Conservation (phyloP, 768 basidiomycete genomes). For the Mrakia gelida region DNA sequence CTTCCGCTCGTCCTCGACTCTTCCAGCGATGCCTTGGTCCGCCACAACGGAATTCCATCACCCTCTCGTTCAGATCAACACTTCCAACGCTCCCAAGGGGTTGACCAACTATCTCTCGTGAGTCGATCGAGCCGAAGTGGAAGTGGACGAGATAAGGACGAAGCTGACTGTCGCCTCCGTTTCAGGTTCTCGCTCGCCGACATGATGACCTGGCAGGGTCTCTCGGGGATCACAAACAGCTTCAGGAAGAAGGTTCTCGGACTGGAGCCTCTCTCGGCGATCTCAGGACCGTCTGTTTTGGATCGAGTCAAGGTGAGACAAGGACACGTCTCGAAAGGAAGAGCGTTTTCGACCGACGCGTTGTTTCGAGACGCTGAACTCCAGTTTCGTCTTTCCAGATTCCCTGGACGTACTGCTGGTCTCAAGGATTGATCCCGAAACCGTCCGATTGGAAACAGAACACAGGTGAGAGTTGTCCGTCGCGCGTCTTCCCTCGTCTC, state of each 20-base stretch:
- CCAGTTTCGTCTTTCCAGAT: conserved; percentile 36
- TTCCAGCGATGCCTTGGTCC: conserved; percentile 57
- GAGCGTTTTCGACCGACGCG: conserved; percentile 42
- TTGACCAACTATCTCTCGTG: conserved; percentile 49
- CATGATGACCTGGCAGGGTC: conserved; percentile 58
- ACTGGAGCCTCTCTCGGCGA: conserved; percentile 51
- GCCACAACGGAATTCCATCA: conserved; percentile 58
- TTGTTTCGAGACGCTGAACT: neutral
- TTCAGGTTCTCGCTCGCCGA: conserved; percentile 54
- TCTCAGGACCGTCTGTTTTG: conserved; percentile 53
- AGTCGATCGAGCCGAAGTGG: no score
- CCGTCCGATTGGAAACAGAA: conserved; percentile 61
- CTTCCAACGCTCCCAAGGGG: conserved; percentile 54
- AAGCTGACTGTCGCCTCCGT: no score
- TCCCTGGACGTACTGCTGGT: conserved; percentile 64
- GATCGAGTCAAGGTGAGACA: conserved; percentile 56
- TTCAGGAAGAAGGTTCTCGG: conserved; percentile 54
- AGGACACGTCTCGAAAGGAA: no score
- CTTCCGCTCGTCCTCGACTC: no score
- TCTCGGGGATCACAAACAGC: conserved; percentile 59
- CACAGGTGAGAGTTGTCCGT: conserved; percentile 40
- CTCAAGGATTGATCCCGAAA: conserved; percentile 56
- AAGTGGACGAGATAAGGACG: no score
- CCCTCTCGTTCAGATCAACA: conserved; percentile 59
- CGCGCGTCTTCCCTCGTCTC: neutral